phyloP scores from a whole-genome alignment of 257 asterid species.

The Avicennia marina region DNA sequence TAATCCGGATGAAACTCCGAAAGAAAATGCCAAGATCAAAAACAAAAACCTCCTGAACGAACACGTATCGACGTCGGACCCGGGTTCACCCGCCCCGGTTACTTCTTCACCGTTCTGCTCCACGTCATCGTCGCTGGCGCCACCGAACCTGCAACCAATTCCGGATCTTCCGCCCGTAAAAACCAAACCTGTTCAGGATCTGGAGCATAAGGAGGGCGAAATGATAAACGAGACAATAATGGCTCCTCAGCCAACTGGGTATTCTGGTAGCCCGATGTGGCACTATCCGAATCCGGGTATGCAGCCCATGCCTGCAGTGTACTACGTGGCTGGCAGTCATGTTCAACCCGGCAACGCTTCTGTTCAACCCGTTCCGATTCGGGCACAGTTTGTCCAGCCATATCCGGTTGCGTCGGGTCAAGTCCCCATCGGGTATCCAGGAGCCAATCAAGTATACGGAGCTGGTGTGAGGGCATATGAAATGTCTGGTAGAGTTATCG shows the following conservation, averaged over 20 bases:
- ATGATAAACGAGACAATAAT: too few species aligned
- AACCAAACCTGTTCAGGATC: conserved; percentile 47
- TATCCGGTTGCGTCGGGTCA: conserved; percentile 46
- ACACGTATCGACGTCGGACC: conserved; percentile 51
- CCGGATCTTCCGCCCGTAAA: conserved; percentile 83
- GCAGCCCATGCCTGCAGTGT: conserved; percentile 53
- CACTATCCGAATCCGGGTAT: conserved; percentile 53
- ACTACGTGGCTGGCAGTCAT: too few species aligned
- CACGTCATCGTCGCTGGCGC: conserved; percentile 61
- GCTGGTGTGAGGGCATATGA: conserved; percentile 52
- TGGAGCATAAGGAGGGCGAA: conserved; percentile 37
- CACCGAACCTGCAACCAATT: conserved; percentile 38
- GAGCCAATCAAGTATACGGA: conserved; percentile 48
- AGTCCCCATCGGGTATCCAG: conserved; percentile 57
- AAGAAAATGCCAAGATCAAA: conserved; percentile 35
- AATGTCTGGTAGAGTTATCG: conserved; percentile 34
- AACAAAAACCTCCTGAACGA: conserved; percentile 34
- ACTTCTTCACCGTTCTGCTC: conserved; percentile 67
- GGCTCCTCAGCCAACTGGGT: conserved; percentile 42
- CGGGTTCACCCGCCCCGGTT: conserved; percentile 75
- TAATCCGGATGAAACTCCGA: conserved; percentile 51
- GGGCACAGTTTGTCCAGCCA: conserved; percentile 44
- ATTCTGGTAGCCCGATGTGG: too few species aligned
- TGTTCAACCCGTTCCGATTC: conserved; percentile 39
- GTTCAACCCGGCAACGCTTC: conserved; percentile 44